Base-by-base conservation (phyloP, 1,139 yeast genomes). In the Saccharomyces hybrid region DNA sequence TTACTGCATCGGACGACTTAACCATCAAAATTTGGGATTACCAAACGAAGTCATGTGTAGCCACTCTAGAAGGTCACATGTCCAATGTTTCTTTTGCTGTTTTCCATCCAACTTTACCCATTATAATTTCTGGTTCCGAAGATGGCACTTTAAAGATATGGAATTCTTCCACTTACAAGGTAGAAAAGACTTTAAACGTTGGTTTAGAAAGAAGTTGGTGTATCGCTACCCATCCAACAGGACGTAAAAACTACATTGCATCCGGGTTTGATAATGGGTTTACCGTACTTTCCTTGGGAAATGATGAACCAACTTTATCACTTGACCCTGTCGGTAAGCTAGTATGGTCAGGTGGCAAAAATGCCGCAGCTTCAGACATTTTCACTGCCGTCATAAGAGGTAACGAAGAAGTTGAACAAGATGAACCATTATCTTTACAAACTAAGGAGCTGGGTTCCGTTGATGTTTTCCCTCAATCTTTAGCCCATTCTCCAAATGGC, bases 201-300 rank as follows among this genome's bases (percentile, higher is more conserved):
- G 90, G 96, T 53, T 79, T 93, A 68, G 98, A 93, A 72, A 83
- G 99, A 67, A 95, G 95, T 51, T 93, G 99, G 99, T 91, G 98
- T 78, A 83, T 88, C 56, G 82, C 93, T 44, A 76, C 88, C 55
- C 84, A 85, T 64, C 85, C 85, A 60, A 80, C 93, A 32, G 71
- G 71, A 48, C 66, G 66, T 53, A 68, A 68, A 49, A 90, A 89
- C 67, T 77, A 88, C 58, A 79, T 93, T 60, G 95, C 96, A 6
- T 81, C 91, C 56, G 99, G 99, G 60, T 91, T 89, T 66, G 99
- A 93, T 70, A 88, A 93, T 27, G 99, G 99, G 48, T 85, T 85
- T 64, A 87, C 89, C 14, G 87, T 90, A 51, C 73, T 91, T 58
- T 88, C 90, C 63, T 74, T 93, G 59, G 99, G 99, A 67, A 88